Base-by-base conservation (phyloP, 2,329 filamentous ascomycete species). In the Teratosphaeria epicoccoides region DNA sequence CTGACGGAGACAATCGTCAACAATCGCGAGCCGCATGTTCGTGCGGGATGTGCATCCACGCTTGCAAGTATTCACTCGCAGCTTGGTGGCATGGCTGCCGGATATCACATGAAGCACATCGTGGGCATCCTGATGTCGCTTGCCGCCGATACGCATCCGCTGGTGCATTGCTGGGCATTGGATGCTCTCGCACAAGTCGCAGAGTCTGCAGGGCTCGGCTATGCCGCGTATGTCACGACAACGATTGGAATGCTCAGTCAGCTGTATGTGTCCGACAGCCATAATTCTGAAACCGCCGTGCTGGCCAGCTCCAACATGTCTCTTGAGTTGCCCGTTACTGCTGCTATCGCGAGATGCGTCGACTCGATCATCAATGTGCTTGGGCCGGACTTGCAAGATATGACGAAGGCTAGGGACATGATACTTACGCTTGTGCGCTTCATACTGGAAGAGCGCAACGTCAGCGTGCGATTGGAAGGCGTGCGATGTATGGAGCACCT, bases 101-200 rank as follows among this genome's bases (percentile, higher is more conserved):
- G 90, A 3, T 89, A 93, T 61, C 93, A 98, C 66, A 77, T 98
- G 48, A 97, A 97, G 73, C 96, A 89, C 1, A 96, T 98, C 47
- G 79, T 96, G n/a, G 87, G 91, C 17, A 94, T 98, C 37, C 74
- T 98, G n/a, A 95, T 97, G 86, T 97, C 93, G 6, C 77, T 98
- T 9, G 91, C 89, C 67, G 95, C 90, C 60, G 93, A 98, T 64
- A 88, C 91, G 20, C 93, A 98, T 66, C 90, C 93, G 0, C 84
- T 87, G 0, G 93, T 98, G 7, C 93, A 98, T 68, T 95, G 91
- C 66, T 97, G 90, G 89, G 91, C 94, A 2, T 74, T 98, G 44
- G 89, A 96, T 66, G 91, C 88, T 9, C 70, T 98, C 25, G 84
- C 87, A 2, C 77, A 87, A 49, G 89, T 95, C 11, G 87, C 91